Percentiles rank a stretch among this genome's conserved stretches.
Conservation (phyloP, 2,329 filamentous ascomycete genomes). For the Geosmithia putterillii region DNA sequence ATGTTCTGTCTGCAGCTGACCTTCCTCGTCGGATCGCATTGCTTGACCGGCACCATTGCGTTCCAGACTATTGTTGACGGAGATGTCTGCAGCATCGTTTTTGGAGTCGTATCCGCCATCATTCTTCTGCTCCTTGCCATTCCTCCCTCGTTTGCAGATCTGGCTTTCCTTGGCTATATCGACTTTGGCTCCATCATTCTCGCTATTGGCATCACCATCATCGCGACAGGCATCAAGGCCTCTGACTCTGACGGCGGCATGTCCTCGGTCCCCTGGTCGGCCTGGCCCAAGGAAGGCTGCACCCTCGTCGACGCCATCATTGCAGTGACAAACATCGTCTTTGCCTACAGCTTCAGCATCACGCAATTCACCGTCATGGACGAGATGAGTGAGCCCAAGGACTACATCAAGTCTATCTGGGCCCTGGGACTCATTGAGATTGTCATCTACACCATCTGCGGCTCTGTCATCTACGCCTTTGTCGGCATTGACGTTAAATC, state of each 20-base stretch:
- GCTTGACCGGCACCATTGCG: constrained; percentile 57
- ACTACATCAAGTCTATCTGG: constrained; percentile 42
- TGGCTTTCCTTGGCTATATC: constrained; percentile 36
- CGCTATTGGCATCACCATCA: constrained; percentile 55
- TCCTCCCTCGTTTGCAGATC: constrained; percentile 34
- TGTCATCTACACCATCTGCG: constrained; percentile 53
- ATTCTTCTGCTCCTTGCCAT: constrained; percentile 32
- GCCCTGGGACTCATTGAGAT: constrained; percentile 51
- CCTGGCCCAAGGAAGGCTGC: constrained; percentile 30
- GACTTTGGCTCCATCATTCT: constrained; percentile 50
- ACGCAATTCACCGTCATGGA: constrained; percentile 39
- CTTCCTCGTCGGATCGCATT: constrained; percentile 61
- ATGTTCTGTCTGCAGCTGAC: constrained; percentile 52
- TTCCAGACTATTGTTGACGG: constrained; percentile 52
- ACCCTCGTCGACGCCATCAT: constrained; percentile 44
- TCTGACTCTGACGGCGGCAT: constrained; percentile 16
- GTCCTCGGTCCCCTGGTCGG: constrained; percentile 24
- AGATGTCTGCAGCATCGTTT: constrained; percentile 31
- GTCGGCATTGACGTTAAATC: constrained; percentile 50
- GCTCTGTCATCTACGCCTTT: constrained; percentile 57
- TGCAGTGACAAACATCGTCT: constrained; percentile 55
- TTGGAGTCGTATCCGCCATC: constrained; percentile 31
- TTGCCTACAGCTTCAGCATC: constrained; percentile 50
- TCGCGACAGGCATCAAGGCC: constrained; percentile 43
- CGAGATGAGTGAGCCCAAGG: constrained; percentile 35